phyloP scores from a whole-genome alignment of 768 basidiomycete genomes.

The Leucocoprinus sp. region DNA sequence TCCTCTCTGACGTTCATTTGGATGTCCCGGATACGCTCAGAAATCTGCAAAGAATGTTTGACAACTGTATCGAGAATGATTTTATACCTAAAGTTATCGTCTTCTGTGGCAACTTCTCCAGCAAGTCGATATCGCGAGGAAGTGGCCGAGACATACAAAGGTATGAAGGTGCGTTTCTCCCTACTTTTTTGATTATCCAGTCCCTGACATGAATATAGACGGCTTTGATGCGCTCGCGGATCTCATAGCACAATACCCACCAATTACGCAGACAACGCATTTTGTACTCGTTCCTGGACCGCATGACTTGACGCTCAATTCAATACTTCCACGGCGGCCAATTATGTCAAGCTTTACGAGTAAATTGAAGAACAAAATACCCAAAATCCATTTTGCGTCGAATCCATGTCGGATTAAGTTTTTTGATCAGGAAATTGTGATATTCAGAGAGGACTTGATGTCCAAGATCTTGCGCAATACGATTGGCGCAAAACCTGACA shows the following conservation, averaged over 20 bases:
- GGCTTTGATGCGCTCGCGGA: constrained; percentile 84
- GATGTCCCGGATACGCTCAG: constrained; percentile 78
- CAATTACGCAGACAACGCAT: constrained; percentile 70
- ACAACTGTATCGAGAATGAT: constrained; percentile 79
- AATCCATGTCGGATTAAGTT: constrained; percentile 95
- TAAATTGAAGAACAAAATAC: constrained; percentile 63
- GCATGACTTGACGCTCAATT: constrained; percentile 76
- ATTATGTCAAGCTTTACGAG: constrained; percentile 69
- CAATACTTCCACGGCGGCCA: constrained; percentile 73
- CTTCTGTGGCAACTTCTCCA: constrained; percentile 93
- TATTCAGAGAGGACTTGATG: constrained; percentile 93
- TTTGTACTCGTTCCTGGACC: constrained; percentile 96
- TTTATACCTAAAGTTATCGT: constrained; percentile 88
- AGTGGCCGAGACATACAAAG: constrained; percentile 68
- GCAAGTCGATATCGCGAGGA: constrained; percentile 70
- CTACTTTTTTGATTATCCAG: not conserved
- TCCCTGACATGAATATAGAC: constrained; percentile 35
- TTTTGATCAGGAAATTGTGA: constrained; percentile 90
- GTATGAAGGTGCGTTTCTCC: constrained; percentile 62
- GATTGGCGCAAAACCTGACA: constrained; percentile 79
- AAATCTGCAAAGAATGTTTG: constrained; percentile 80
- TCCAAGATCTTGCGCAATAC: constrained; percentile 88
- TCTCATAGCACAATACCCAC: constrained; percentile 73
- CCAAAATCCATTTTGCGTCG: constrained; percentile 74
- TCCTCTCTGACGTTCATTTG: constrained; percentile 94